These are phyloP conservation scores for Phytophthora agathidicida DNA, from an alignment of 352 stramenopile genomes.

Conservation along the genomic window DNA sequence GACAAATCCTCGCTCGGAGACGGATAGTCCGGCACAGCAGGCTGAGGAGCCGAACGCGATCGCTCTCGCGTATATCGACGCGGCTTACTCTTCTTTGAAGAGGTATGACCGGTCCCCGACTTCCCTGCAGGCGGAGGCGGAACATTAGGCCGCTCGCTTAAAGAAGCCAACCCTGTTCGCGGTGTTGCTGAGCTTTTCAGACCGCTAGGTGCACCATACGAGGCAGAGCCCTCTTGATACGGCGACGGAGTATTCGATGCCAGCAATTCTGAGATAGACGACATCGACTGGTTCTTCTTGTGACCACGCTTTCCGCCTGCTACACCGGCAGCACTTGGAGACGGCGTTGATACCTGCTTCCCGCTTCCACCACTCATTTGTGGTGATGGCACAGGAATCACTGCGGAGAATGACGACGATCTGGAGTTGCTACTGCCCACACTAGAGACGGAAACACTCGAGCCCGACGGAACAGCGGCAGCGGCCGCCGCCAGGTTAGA, in stretches of 20 bases:
- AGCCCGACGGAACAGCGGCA: constrained; percentile 25
- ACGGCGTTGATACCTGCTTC: constrained; percentile 40
- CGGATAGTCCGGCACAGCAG: constrained; percentile 21
- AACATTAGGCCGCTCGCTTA: constrained; percentile 60
- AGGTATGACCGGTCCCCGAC: background rate
- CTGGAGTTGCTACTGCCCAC: constrained; percentile 42
- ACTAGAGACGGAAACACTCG: constrained; percentile 37
- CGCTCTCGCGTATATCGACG: constrained; percentile 49
- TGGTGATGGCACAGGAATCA: constrained; percentile 30
- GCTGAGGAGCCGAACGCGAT: constrained; percentile 67
- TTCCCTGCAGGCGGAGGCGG: constrained; percentile 29
- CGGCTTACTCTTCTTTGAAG: constrained; percentile 28
- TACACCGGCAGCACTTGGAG: constrained; percentile 26
- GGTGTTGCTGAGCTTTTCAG: constrained; percentile 65
- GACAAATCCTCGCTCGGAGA: constrained; percentile 15
- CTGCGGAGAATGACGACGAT: constrained; percentile 46
- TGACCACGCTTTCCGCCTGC: constrained; percentile 65
- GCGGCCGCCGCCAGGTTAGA: constrained; percentile 29
- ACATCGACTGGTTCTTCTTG: constrained; percentile 92
- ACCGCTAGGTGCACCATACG: constrained; percentile 37
- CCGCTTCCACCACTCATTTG: constrained; percentile 43
- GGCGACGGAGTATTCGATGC: constrained; percentile 56
- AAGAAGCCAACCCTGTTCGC: constrained; percentile 71
- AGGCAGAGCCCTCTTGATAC: constrained; percentile 62
- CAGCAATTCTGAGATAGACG: constrained; percentile 85